Base-by-base conservation (phyloP, 257 asterid species). In the Nemophila menziesii region DNA sequence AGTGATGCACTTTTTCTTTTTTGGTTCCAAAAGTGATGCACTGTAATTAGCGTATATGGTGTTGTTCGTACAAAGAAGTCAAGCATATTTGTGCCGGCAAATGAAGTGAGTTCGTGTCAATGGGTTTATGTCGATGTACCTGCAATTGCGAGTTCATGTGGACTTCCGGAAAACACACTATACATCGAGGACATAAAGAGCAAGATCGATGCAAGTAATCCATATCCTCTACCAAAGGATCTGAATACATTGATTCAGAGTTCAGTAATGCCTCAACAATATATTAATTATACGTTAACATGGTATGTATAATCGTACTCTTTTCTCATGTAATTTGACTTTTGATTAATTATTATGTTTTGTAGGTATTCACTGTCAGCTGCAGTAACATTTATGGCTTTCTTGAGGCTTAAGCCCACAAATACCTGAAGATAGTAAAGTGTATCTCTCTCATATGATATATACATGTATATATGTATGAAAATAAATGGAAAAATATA, bases 221-320 rank as follows among this genome's bases (percentile, higher is more conserved):
- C 93, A 4, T 89, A 89, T 66, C 98, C 98, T 1, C 39, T 89
- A 34, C 98, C 92, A 8, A 89, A 84, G 76, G 93, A 89, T 49
- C 57, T 54, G 43, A 74, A 66, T 62, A 57, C 80, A 34, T 70
- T 89, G 33, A 70, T 78, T 43, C 78, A 72, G 43, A 80, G 87
- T 49, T 84, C 98, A 37, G 93, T 82, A 13, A 89, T 89, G 98
- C 96, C 96, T 15, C 96, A 76, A 57, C 92, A 89, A 62, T 95
- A 84, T 70, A 78, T 89, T 27, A 80, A 89, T 72, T 84, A 89
- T 57, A 74, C 67, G 39, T 29, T 89, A 43, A 89, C 96, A 51
- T 89, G 98, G 98, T 89, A 80, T 33, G 55, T 44, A 52, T 37
- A 47, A 39, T 33, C 49, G 4, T 2, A n/a, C 33, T 58, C 16